These are phyloP conservation scores for Sporothrix luriei DNA, from an alignment of 2,329 filamentous ascomycete genomes.

Conservation along the genomic window DNA sequence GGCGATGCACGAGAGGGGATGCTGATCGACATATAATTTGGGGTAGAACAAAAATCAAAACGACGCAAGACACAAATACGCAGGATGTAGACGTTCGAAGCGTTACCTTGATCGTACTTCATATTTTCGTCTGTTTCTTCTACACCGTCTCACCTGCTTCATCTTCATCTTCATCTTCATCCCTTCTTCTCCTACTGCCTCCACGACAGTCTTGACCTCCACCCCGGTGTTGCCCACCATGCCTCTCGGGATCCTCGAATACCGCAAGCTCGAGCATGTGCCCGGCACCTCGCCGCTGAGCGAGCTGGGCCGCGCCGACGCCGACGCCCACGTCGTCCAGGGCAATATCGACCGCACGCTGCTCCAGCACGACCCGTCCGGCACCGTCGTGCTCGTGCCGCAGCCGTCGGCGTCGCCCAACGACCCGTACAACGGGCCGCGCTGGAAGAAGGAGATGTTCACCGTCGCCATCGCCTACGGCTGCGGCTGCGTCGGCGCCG, in stretches of 20 bases:
- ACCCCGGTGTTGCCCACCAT: slow-evolving; percentile 30
- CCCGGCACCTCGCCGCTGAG: slow-evolving; percentile 39
- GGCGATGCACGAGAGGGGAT: neutral
- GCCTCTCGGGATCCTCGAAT: slow-evolving; percentile 39
- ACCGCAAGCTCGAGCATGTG: slow-evolving; percentile 39
- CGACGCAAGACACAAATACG: neutral
- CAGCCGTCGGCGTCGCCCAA: slow-evolving; percentile 53
- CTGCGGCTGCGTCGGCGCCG: slow-evolving; percentile 47
- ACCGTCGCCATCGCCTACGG: slow-evolving; percentile 46
- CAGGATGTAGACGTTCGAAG: too few relatives aligned
- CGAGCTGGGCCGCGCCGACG: slow-evolving; percentile 36
- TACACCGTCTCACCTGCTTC: too few relatives aligned
- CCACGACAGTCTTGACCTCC: neutral
- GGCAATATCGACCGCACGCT: slow-evolving; percentile 35
- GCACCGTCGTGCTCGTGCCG: slow-evolving; percentile 52
- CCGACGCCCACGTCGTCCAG: slow-evolving; percentile 34
- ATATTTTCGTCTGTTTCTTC: too few relatives aligned
- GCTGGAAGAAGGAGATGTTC: slow-evolving; percentile 43
- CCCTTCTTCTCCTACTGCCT: neutral
- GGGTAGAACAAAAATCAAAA: neutral
- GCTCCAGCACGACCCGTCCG: slow-evolving; percentile 40
- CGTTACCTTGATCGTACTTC: too few relatives aligned
- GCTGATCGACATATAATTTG: neutral
- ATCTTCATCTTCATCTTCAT: neutral
- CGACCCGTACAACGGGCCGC: slow-evolving; percentile 53